Conservation (phyloP, 192 early-diverging fungal genomes). For the Chytriomyces confervae region DNA sequence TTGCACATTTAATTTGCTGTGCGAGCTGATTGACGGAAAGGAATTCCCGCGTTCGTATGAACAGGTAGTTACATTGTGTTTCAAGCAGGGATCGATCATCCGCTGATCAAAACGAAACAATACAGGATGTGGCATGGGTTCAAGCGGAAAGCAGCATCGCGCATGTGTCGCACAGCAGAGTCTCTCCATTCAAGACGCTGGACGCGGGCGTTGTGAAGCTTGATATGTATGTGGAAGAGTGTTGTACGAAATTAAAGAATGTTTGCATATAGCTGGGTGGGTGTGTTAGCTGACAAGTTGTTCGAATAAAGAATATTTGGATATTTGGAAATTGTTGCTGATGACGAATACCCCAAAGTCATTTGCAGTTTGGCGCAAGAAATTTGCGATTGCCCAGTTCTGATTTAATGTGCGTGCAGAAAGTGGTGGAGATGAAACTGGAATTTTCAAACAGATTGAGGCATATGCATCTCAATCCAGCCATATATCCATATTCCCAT, state of each 20-base stretch:
- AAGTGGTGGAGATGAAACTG: too few species aligned
- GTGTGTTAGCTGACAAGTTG: too few species aligned
- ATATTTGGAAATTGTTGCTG: too few species aligned
- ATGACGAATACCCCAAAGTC: too few species aligned
- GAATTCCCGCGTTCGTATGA: constrained; percentile 24
- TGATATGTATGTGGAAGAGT: constrained; percentile 17
- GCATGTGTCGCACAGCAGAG: constrained; percentile 10
- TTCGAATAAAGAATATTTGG: not conserved
- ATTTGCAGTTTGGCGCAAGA: too few species aligned
- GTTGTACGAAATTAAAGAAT: not conserved
- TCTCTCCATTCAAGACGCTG: constrained; percentile 46
- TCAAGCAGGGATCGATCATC: not conserved
- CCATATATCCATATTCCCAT: too few species aligned
- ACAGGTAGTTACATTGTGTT: not conserved
- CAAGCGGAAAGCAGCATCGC: constrained; percentile 34
- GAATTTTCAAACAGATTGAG: too few species aligned
- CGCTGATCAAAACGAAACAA: not conserved
- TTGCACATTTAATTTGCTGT: constrained; percentile 41
- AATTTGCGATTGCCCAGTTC: too few species aligned
- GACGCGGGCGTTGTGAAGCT: constrained; percentile 47
- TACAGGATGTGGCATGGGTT: constrained; percentile 36
- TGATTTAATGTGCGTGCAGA: too few species aligned
- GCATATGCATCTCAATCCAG: too few species aligned
- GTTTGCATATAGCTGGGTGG: too few species aligned
- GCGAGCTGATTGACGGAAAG: constrained; percentile 37